These are phyloP conservation scores for Trichosanthes truncata DNA, from an alignment of 306 rosid species.

Conservation along the genomic window DNA sequence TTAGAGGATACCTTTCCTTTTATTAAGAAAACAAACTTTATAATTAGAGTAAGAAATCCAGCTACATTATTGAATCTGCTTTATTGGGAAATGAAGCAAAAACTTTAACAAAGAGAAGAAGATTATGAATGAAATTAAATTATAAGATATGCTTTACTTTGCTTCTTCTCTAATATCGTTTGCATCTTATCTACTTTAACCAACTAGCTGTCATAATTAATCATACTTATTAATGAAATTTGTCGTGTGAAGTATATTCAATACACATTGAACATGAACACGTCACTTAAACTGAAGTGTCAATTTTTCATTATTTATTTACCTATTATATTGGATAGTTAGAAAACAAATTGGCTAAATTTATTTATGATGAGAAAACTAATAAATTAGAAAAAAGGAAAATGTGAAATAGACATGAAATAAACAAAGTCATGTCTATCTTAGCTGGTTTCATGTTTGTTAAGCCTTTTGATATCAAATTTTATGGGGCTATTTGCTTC, in stretches of 20 bases:
- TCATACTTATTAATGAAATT: not conserved
- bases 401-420: not conserved
- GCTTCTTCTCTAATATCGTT: not conserved
- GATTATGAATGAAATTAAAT: not conserved
- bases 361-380: not conserved
- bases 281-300: not conserved
- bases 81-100: constrained; percentile 11
- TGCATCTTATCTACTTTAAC: not conserved
- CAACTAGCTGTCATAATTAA: not conserved
- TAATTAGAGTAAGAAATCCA: constrained; percentile 5
- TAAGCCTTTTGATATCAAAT: not conserved
- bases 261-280: not conserved
- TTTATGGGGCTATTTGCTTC: not conserved
- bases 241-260: not conserved
- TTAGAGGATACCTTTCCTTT: not conserved
- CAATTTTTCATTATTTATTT: not conserved
- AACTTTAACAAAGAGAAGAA: not conserved
- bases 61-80: constrained; percentile 7
- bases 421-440: not conserved
- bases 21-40: not conserved
- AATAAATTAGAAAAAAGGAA: not conserved
- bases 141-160: constrained; percentile 3
- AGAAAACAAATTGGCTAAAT: not conserved
- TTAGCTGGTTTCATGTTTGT: not conserved
- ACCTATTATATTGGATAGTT: not conserved